Conservation (phyloP, 805 yeast genomes). For the Jamesozyma piceae region DNA sequence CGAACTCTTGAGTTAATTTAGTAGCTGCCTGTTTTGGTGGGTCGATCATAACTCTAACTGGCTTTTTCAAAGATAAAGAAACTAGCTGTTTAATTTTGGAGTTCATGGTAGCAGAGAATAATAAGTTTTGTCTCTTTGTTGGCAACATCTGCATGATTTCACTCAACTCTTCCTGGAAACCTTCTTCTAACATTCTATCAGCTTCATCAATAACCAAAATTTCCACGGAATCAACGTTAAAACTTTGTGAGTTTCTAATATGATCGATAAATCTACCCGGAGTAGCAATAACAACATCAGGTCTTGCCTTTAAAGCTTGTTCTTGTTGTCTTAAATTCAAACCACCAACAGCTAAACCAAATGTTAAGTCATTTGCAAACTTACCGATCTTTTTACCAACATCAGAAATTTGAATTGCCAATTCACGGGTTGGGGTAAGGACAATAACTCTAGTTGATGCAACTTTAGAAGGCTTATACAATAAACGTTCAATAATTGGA, state of each 20-base stretch:
- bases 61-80: constrained; percentile 77
- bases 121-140: constrained; percentile 80
- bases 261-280: constrained; percentile 99
- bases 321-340: constrained; percentile 91
- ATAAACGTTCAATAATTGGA: constrained; percentile 85
- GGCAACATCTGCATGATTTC: constrained; percentile 86
- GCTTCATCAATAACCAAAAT: constrained; percentile 94
- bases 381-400: constrained; percentile 81
- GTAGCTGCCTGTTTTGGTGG: constrained; percentile 92
- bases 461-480: constrained; percentile 77
- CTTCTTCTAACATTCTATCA: constrained; percentile 98
- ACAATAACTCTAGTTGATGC: constrained; percentile 88
- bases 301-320: constrained; percentile 82
- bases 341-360: constrained; percentile 98
- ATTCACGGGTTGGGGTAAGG: constrained; percentile 92
- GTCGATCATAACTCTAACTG: constrained; percentile 90
- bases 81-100: constrained; percentile 81
- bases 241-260: constrained; percentile 87
- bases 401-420: constrained; percentile 92
- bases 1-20: constrained; percentile 88
- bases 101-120: constrained; percentile 97
- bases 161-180: constrained; percentile 89
- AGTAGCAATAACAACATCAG: constrained; percentile 94
- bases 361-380: constrained; percentile 64
- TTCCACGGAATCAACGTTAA: constrained; percentile 84